Base-by-base conservation (phyloP, 202 grass and related monocot species). In the Schoenoplectus tabernaemontani region DNA sequence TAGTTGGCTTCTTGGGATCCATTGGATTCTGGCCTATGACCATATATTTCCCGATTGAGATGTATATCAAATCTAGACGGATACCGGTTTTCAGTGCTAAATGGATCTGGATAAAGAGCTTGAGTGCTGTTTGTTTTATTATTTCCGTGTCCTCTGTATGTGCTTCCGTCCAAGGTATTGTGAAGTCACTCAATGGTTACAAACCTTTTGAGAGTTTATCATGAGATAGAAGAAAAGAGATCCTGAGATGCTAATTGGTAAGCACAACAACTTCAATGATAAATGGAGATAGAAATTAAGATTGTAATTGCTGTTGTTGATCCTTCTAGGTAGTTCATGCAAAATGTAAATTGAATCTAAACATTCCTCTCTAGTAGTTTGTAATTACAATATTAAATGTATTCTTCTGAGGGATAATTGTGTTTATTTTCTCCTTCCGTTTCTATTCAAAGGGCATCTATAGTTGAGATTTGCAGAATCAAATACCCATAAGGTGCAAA, bases 21-120 rank as follows among this genome's bases (percentile, higher is more conserved):
- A 17, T 94, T 77, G 95, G 87, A 22, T 97, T 97, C 86, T 97
- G 95, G 95, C 95, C 95, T 73, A 88, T 97, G 77, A 97, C 91
- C 11, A 91, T 97, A 16, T 94, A 94, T 84, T 97, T 87, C 82
- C 94, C 95, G 0, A 84, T 97, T 16, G 89, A 90, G 83, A 97
- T 97, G 89, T 97, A 94, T 67, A 97, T 97, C 80, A 78, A 81
- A 57, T 86, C 84, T 66, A 87, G 73, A 48, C 23, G 20, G n/a
- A 84, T 97, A n/a, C 42, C 58, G 9, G 87, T 70, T 83, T 89
- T 71, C 78, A 83, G 84, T 12, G 38, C 86, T 19, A 84, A 75
- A 83, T 97, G 94, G 94, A 50, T 94, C 51, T 72, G 80, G 59
- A 59, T 97, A 70, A 65, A 93, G 78, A 74, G 75, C 57, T 88